Percentiles rank a stretch among this genome's conserved stretches.
Conservation (phyloP, 1,139 yeast genomes). For the Geotrichum bryndzae region DNA sequence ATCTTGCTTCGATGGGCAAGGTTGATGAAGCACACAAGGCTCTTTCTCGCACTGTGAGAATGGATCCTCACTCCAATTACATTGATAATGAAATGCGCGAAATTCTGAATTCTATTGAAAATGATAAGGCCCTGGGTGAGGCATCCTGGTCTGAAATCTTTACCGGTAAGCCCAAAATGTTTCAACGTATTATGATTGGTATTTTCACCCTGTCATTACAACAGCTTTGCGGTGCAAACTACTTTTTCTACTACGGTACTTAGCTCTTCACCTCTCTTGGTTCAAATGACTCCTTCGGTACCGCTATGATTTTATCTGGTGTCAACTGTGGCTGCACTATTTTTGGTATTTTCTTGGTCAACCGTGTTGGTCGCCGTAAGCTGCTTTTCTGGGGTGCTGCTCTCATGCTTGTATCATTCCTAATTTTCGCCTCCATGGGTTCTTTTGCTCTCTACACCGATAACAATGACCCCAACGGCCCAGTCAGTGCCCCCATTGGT, state of each 20-base stretch:
- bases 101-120: conserved; percentile 58
- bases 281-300: conserved; percentile 54
- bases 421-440: conserved; percentile 65
- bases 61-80: conserved; percentile 53
- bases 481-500: conserved; percentile 45
- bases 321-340: conserved; percentile 75
- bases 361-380: conserved; percentile 63
- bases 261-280: conserved; percentile 74
- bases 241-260: conserved; percentile 78
- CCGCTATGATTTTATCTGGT: conserved; percentile 70
- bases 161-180: conserved; percentile 60
- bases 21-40: conserved; percentile 56
- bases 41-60: conserved; percentile 57
- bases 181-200: conserved; percentile 62
- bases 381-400: conserved; percentile 59
- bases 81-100: conserved; percentile 54
- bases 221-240: conserved; percentile 76
- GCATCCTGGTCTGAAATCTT: conserved; percentile 66
- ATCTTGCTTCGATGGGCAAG: conserved; percentile 48
- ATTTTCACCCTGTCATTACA: conserved; percentile 61
- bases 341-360: conserved; percentile 60
- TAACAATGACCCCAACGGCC: neutral
- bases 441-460: conserved; percentile 31
- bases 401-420: conserved; percentile 59
- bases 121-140: conserved; percentile 55